Evolutionary conservation across 1,284 basidiomycete genomes (phyloP).

Genomic region (Cronartium quercuum): DNA sequence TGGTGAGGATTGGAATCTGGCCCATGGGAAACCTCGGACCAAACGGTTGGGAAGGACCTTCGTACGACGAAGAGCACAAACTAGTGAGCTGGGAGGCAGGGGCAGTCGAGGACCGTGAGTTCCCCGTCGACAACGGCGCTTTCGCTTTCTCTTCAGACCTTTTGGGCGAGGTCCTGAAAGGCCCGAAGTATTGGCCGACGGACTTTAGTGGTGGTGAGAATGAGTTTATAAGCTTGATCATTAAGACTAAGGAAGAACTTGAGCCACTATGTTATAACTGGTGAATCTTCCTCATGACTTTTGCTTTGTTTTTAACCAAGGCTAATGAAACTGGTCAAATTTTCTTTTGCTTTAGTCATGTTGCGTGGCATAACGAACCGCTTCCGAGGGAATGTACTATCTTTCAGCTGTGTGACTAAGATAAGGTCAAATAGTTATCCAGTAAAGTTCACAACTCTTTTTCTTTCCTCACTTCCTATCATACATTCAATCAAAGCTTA

Average conservation of each 20-base stretch:
- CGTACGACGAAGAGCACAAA: constrained; percentile 30
- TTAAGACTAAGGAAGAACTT: constrained; percentile 36
- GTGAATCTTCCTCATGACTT: background rate
- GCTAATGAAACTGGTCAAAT: background rate
- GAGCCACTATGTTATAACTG: constrained; percentile 39
- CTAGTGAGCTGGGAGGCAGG: constrained; percentile 38
- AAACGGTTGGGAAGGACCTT: constrained; percentile 39
- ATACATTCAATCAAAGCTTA: no score
- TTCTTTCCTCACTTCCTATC: no score
- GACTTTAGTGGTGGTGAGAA: constrained; percentile 39
- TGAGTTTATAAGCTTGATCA: constrained; percentile 33
- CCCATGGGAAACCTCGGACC: constrained; percentile 40
- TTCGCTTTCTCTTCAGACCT: constrained; percentile 33
- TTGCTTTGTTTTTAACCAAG: background rate
- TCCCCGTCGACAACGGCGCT: constrained; percentile 37
- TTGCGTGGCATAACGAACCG: constrained; percentile 39
- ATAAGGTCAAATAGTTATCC: no score
- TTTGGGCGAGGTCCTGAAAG: constrained; percentile 3
- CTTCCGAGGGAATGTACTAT: constrained; percentile 25
- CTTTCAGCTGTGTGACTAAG: constrained; percentile 29
- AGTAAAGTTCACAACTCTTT: no score
- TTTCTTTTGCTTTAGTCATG: constrained; percentile 25
- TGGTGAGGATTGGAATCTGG: constrained; percentile 38
- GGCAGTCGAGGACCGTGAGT: constrained; percentile 24
- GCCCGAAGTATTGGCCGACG: constrained; percentile 38